Evolutionary conservation across 1,284 basidiomycete species (phyloP).

Genomic region (Farysia itapuensis): DNA sequence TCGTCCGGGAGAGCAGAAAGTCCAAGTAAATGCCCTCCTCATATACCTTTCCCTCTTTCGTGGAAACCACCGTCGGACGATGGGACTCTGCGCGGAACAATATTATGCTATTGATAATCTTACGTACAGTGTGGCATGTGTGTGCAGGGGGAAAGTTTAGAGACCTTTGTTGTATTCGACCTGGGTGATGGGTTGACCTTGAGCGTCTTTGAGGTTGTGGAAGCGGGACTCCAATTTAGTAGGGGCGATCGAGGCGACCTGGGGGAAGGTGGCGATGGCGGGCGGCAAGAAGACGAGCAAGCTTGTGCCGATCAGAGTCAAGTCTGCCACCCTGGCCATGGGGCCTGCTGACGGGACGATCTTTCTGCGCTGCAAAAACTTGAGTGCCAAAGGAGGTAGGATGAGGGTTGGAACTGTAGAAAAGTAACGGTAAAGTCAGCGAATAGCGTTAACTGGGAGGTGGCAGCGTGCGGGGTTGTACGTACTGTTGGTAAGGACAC

Average conservation of each 20-base stretch:
- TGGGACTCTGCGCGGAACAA: too few species aligned
- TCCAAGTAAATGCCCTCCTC: constrained; percentile 14
- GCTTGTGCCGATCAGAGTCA: constrained; percentile 61
- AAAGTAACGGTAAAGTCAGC: not conserved
- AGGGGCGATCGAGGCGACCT: constrained; percentile 61
- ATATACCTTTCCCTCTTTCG: not conserved
- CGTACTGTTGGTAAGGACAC: constrained; percentile 65
- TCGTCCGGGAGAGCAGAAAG: constrained; percentile 25
- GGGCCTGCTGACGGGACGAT: constrained; percentile 32
- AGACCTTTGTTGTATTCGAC: constrained; percentile 66
- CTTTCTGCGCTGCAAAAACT: constrained; percentile 55
- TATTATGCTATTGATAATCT: too few species aligned
- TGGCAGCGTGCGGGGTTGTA: not conserved
- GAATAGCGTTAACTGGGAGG: too few species aligned
- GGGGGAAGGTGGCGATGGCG: constrained; percentile 66
- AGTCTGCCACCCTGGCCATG: constrained; percentile 30
- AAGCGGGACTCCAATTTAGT: constrained; percentile 61
- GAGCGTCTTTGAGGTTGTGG: constrained; percentile 54
- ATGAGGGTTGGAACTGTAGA: constrained; percentile 62
- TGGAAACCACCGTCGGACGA: not conserved
- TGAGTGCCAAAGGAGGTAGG: constrained; percentile 64
- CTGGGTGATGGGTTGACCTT: constrained; percentile 50
- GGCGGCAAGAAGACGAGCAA: constrained; percentile 65
- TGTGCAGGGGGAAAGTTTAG: constrained; percentile 40
- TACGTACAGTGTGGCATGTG: too few species aligned